Conservation (phyloP, 768 basidiomycete genomes). For the Hygrophorus pudorinus region DNA sequence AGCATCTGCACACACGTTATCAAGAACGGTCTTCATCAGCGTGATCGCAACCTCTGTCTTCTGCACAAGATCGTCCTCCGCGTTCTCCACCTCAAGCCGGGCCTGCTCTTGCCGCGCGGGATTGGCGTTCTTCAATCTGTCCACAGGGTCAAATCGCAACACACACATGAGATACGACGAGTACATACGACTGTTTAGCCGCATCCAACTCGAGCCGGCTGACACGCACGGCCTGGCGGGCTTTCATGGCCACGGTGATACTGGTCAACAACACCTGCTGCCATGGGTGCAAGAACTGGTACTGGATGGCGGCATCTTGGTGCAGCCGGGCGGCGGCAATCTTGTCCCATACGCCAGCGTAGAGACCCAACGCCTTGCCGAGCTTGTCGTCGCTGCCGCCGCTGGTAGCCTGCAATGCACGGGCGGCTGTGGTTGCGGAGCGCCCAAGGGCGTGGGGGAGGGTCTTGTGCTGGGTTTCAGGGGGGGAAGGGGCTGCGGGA, state of each 20-base stretch:
- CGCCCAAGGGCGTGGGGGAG: constrained; percentile 91
- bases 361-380: constrained; percentile 66
- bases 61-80: constrained; percentile 93
- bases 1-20: constrained; percentile 58
- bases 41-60: constrained; percentile 97
- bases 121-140: constrained; percentile 68
- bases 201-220: constrained; percentile 85
- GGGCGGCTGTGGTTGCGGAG: constrained; percentile 56
- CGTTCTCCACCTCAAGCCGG: constrained; percentile 84
- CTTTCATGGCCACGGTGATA: constrained; percentile 87
- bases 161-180: constrained; percentile 2
- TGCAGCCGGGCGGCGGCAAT: constrained; percentile 65
- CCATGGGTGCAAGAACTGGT: constrained; percentile 72
- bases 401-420: constrained; percentile 34
- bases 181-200: constrained; percentile 73
- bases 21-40: constrained; percentile 95
- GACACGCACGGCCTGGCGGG: constrained; percentile 68
- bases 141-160: background rate
- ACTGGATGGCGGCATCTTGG: constrained; percentile 66
- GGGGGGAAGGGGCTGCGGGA: constrained; percentile 50
- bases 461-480: constrained; percentile 78
- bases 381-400: constrained; percentile 55
- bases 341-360: constrained; percentile 79
- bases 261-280: constrained; percentile 77
- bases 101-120: constrained; percentile 85